phyloP scores from a whole-genome alignment of 2,329 filamentous ascomycete species.

The Pseudogymnoascus sp. region DNA sequence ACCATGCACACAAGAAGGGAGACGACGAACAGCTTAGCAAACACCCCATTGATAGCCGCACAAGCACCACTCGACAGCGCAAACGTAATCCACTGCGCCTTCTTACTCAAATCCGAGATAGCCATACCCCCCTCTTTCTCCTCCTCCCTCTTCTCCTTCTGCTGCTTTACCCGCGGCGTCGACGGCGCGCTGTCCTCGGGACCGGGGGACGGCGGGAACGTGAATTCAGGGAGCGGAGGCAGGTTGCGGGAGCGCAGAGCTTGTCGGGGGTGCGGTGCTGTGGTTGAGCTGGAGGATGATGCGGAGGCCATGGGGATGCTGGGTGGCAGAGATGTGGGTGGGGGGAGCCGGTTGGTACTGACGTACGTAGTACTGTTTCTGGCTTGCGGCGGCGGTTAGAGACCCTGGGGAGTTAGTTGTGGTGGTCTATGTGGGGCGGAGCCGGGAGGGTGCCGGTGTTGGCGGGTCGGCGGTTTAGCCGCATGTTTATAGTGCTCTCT shows the following conservation, averaged over 20 bases:
- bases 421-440: slow-evolving; percentile 1
- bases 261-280: slow-evolving; percentile 88
- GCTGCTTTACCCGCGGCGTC: background rate
- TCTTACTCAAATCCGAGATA: slow-evolving; percentile 28
- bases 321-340: background rate
- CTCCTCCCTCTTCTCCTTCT: slow-evolving; percentile 8
- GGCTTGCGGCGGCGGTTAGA: background rate
- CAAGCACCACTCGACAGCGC: slow-evolving; percentile 68
- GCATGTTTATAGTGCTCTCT: background rate
- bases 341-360: background rate
- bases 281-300: slow-evolving; percentile 81
- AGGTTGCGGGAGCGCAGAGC: slow-evolving; percentile 58
- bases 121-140: slow-evolving; percentile 21
- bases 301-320: slow-evolving; percentile 81
- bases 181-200: background rate
- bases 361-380: background rate
- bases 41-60: slow-evolving; percentile 73
- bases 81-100: slow-evolving; percentile 54
- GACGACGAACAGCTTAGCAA: slow-evolving; percentile 65
- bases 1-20: background rate
- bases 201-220: background rate
- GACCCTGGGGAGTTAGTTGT: background rate
- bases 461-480: slow-evolving; percentile 4
- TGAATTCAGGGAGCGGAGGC: background rate
- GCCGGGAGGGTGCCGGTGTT: background rate